Conservation (phyloP, 1,284 basidiomycete species). For the Fereydounia khargensis region DNA sequence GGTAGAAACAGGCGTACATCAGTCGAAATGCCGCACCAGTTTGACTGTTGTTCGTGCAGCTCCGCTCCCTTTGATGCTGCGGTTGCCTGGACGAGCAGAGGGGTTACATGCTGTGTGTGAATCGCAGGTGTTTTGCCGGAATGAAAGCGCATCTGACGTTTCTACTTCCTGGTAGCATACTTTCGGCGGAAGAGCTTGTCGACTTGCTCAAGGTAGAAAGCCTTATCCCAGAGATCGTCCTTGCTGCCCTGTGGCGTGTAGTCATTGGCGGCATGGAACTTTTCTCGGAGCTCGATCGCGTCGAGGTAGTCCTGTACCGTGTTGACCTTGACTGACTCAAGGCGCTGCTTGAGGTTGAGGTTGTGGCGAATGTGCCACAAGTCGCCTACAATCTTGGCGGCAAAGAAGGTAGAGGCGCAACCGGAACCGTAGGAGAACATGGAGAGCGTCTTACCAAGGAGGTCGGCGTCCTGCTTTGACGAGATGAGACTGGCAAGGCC, state of each 20-base stretch:
- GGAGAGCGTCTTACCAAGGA: slow-evolving; percentile 63
- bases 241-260: slow-evolving; percentile 82
- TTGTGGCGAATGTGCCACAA: slow-evolving; percentile 75
- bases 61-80: too few relatives aligned
- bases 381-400: slow-evolving; percentile 78
- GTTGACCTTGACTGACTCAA: slow-evolving; percentile 84
- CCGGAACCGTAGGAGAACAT: slow-evolving; percentile 94
- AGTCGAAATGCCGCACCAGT: too few relatives aligned
- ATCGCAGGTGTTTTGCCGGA: too few relatives aligned
- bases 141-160: too few relatives aligned
- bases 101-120: too few relatives aligned
- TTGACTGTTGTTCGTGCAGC: too few relatives aligned
- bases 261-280: slow-evolving; percentile 87
- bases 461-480: slow-evolving; percentile 36
- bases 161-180: too few relatives aligned
- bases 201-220: slow-evolving; percentile 88
- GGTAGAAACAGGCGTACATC: too few relatives aligned
- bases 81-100: too few relatives aligned
- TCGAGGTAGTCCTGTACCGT: slow-evolving; percentile 82
- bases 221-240: slow-evolving; percentile 89
- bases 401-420: slow-evolving; percentile 87
- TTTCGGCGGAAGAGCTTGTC: slow-evolving; percentile 90
- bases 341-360: slow-evolving; percentile 73
- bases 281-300: slow-evolving; percentile 70
- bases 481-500: slow-evolving; percentile 69